Base-by-base conservation (phyloP, 2,329 filamentous ascomycete species). In the Epichloe gansuensis region DNA sequence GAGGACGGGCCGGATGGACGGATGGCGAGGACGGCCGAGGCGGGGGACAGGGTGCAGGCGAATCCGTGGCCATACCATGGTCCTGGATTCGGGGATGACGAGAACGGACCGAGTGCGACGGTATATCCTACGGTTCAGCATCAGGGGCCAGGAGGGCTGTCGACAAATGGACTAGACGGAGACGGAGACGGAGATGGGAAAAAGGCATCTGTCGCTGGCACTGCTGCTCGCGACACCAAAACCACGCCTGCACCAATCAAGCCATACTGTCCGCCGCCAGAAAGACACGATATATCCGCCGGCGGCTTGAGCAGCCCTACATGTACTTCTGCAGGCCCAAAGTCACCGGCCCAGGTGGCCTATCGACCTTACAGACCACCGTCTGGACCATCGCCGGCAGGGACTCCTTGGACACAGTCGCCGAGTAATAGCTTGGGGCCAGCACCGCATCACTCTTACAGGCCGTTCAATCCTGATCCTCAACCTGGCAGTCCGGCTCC, bases 61-160 rank as follows among this genome's bases (percentile, higher is more conserved):
- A 61, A 63, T 39, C 62, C 63, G 17, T 66, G 63, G 63, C 61
- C 66, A 15, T 68, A 66, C 36, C 60, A 65, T 54, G 63, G 64
- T 3, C 59, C 62, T 11, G 35, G 50, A 12, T 21, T 27, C 17
- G 51, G 31, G 2, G 47, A 54, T 13, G 54, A 57, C 15, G 54
- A 52, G 6, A 47, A 39, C 25, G 51, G 46, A 17, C 46, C 51
- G n/a, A 51, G 51, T 8, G 51, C 53, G 25, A 52, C 50, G 11
- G 21, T 54, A 4, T 44, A 54, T 47, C 51, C 53, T 4, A n/a
- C 43, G 6, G 43, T 17, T 31, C 27, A 31, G 9, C 27, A 31
- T 17, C 43, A 45, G 13, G 25, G 6, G 43, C 43, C 17, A n/a
- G 12, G 46, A 12, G 47, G 40, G 6, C 15, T 21, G 11, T 43